Base-by-base conservation (phyloP, 1,139 yeast species). In the Casaregolazyma lundiana region DNA sequence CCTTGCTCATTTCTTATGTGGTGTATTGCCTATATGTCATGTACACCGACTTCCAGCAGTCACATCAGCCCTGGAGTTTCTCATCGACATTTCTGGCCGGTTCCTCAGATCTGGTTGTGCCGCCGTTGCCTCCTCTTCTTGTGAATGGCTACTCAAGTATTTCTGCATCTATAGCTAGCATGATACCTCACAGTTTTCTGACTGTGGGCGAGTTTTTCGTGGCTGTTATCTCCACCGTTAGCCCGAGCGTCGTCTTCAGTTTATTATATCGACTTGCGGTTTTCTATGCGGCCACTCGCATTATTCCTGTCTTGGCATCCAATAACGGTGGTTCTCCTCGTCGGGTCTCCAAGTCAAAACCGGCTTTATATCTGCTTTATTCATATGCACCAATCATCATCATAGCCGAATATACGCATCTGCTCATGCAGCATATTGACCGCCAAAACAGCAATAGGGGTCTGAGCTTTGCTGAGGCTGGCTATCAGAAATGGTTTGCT, bases 301-400 rank as follows among this genome's bases (percentile, higher is more conserved):
- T 92, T 52, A 87, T 92, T 18, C 97, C 98, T 1, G 60, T 60
- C 2, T 47, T 62, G 34, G 35, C 42, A 11, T 38, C 47, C n/a
- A 13, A 16, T 30, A 20, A n/a, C 7, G 21, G 19, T 20, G 38
- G 20, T 15, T 20, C 24, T 11, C 17, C 22, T 69, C 76, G 37
- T 75, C 45, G 51, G 15, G 32, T 34, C 3, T 52, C 57, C n/a
- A 56, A 56, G 40, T 51, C 58, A 8, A 45, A 52, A 34, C 51
- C 57, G 2, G 43, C 55, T 22, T 39, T 84, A 65, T 75, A 75
- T 54, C 68, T 86, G 51, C 76, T 89, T 35, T 87, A 89, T 61
- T 81, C 96, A 29, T 90, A 87, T 66, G 85, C 96, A 13, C 97
- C 98, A 2, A 87, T 96, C 64, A 81, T 92, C 52, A 80, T 92